Evolutionary conservation across 116 monocot species (phyloP).

Genomic region (Zostera marina): DNA sequence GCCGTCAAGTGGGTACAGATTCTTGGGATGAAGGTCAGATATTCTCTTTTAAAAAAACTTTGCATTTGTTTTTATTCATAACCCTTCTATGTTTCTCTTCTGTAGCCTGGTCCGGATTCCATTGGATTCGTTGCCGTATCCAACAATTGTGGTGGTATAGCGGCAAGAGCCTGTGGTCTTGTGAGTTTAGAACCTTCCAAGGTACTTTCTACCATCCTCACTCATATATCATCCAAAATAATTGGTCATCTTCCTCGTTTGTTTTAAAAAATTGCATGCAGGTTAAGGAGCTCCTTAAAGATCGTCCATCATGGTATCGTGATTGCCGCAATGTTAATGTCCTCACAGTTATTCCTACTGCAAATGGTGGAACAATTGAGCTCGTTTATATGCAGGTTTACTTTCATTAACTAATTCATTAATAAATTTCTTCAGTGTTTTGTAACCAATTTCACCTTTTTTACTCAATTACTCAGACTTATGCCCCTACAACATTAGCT

Average conservation of each 20-base stretch:
- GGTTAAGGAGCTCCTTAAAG: conserved; percentile 90
- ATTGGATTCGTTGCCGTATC: conserved; percentile 98
- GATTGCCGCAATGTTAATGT: conserved; percentile 83
- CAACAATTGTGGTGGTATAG: conserved; percentile 91
- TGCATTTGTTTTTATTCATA: neutral
- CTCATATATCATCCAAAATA: too few relatives aligned
- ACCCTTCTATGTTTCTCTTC: neutral
- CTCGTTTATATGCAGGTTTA: conserved; percentile 45
- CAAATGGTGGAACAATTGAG: conserved; percentile 86
- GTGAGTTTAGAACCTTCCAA: conserved; percentile 97
- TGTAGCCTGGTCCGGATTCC: conserved; percentile 99
- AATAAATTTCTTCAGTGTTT: too few relatives aligned
- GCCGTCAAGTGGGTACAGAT: conserved; percentile 98
- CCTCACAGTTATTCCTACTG: conserved; percentile 62
- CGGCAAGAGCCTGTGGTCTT: conserved; percentile 91
- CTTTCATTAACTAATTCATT: too few relatives aligned
- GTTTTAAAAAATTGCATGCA: conserved; percentile 5
- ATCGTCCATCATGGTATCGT: conserved; percentile 84
- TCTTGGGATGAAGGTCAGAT: conserved; percentile 96
- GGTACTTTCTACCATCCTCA: conserved; percentile 24
- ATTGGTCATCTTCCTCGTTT: too few relatives aligned
- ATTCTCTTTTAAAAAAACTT: neutral
- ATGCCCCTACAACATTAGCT: conserved; percentile 91
- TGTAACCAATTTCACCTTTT: neutral
- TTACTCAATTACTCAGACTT: conserved; percentile 17